Evolutionary conservation across 2,329 filamentous ascomycete species (phyloP).

Genomic region (Talaromyces marneffei): DNA sequence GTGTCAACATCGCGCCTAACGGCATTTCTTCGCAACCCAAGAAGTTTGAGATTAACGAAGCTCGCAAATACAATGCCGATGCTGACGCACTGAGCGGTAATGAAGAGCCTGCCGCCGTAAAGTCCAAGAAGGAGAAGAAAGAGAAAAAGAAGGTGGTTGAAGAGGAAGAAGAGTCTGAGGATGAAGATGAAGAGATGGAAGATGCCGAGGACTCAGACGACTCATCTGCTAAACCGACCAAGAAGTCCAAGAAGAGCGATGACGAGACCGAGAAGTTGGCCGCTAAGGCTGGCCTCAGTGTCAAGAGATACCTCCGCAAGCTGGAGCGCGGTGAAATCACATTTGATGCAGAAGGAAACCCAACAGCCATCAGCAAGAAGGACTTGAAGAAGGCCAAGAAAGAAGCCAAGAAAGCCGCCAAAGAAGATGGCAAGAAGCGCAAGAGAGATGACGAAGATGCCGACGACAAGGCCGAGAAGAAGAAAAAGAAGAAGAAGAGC

Average conservation of each 20-base stretch:
- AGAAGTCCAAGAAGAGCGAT: conserved; percentile 42
- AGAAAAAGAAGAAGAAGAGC: conserved; percentile 53
- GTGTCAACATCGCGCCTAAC: conserved; percentile 67
- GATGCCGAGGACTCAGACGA: conserved; percentile 26
- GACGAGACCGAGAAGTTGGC: conserved; percentile 54
- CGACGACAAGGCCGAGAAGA: conserved; percentile 48
- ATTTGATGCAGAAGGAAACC: conserved; percentile 59
- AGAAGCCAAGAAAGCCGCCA: conserved; percentile 51
- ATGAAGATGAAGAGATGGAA: conserved; percentile 35
- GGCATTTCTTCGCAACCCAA: conserved; percentile 59
- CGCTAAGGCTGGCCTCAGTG: conserved; percentile 61
- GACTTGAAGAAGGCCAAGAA: conserved; percentile 68
- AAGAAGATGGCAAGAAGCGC: conserved; percentile 61
- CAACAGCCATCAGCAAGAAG: conserved; percentile 67
- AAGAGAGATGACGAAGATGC: conserved; percentile 57
- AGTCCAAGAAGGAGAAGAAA: conserved; percentile 38
- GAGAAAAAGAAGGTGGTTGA: conserved; percentile 43
- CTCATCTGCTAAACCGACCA: conserved; percentile 26
- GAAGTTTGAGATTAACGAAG: conserved; percentile 81
- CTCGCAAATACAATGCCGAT: conserved; percentile 88
- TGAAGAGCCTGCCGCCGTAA: conserved; percentile 46
- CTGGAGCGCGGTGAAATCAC: conserved; percentile 69
- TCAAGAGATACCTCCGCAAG: conserved; percentile 73
- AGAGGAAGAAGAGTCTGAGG: conserved; percentile 25
- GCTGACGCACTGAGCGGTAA: conserved; percentile 76